Evolutionary conservation across 2,329 filamentous ascomycete species (phyloP), one percentile per base, ranked within the genome.

Genomic region (Aschersonia sp.): DNA sequence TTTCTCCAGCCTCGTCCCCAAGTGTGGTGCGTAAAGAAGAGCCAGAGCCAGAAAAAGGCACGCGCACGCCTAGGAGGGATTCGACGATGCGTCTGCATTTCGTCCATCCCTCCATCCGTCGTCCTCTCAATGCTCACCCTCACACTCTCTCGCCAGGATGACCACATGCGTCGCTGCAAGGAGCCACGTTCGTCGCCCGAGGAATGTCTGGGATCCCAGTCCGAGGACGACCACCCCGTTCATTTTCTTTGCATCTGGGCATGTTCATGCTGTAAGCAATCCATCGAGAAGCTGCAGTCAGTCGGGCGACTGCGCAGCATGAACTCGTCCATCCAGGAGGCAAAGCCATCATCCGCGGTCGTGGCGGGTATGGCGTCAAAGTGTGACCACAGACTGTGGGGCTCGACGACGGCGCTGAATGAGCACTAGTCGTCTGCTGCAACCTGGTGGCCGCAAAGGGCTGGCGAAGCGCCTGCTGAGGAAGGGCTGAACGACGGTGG

Each of bases 361-460:
- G 45, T 45, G 47, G 51, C 52, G 51, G 52, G 49, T 51, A 52
- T 44, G 52, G 47, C 48, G 50, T 53, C 40, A 47, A 52, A 46
- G 46, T 43, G 43, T 46, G 49, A 45, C 49, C 46, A 48, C 29
- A 14, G 39, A 41, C 22, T 11, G 37, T 43, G 49, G 44, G 43
- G 44, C 39, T 31, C 31, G 30, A 44, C 32, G 43, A 44, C 43
- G 41, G 45, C 30, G 43, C 44, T 43, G 49, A 46, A 46, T 44
- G 41, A 37, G 32, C 32, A 37, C 32, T 37, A 37, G 32, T 12
- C 32, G 12, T 37, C 8, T 4, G 12, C 32, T 37, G 32, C 4
- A n/a, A 40, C 31, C 14, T 41, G 42, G 49, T 53, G 50, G 52
- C 48, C 45, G 48, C 40, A 47, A 40, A 41, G 32, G 35, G 43